phyloP scores from a whole-genome alignment of 129 eudicot genomes.

The Escallonia rubra region DNA sequence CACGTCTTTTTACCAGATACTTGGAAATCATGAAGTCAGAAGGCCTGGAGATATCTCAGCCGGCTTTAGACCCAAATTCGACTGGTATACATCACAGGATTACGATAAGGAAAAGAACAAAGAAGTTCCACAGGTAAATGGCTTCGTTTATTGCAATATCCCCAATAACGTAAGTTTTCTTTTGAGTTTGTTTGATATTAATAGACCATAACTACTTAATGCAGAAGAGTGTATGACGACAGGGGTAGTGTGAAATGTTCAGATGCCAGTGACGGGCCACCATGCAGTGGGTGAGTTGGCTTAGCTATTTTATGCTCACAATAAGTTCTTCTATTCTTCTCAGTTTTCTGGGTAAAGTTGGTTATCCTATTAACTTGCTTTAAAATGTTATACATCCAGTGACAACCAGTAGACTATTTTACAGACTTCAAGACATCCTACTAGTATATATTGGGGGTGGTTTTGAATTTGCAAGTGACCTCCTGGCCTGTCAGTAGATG shows the following conservation, averaged over 20 bases:
- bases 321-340: too few species aligned
- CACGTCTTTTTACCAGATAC: constrained; percentile 42
- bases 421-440: too few species aligned
- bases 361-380: too few species aligned
- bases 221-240: constrained; percentile 79
- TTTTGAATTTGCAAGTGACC: too few species aligned
- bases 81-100: constrained; percentile 95
- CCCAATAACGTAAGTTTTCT: background rate
- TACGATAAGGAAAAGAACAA: constrained; percentile 59
- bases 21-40: constrained; percentile 64
- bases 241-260: constrained; percentile 79
- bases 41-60: constrained; percentile 92
- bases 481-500: too few species aligned
- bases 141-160: background rate
- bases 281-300: constrained; percentile 76
- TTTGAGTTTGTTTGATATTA: constrained; percentile 3
- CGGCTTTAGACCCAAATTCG: constrained; percentile 93
- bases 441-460: too few species aligned
- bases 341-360: too few species aligned
- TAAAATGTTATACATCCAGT: too few species aligned
- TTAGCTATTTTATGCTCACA: background rate
- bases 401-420: too few species aligned
- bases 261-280: constrained; percentile 78
- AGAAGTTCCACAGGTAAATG: constrained; percentile 63
- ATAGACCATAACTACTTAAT: background rate